Percentiles rank a stretch among this genome's conserved stretches.
Evolutionary conservation across 371 early-diverging fungal species (phyloP).

Genomic region (Amoeboradix gromovi): DNA sequence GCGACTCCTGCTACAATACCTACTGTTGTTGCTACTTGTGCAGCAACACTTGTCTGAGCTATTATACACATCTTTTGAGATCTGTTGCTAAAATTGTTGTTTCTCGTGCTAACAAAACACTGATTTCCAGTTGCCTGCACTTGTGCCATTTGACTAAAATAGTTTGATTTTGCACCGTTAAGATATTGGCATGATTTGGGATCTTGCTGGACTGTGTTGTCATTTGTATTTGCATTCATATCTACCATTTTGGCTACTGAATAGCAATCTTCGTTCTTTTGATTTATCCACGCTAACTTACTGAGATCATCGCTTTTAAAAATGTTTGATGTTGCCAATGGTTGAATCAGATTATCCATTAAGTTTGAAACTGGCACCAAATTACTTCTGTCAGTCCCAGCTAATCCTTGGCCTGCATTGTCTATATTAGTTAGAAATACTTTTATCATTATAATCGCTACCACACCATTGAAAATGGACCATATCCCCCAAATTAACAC

Average conservation of each 20-base stretch:
- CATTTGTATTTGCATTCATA: constrained; percentile 5
- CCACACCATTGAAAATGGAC: constrained; percentile 14
- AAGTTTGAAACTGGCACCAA: neutral
- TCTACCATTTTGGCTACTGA: constrained; percentile 7
- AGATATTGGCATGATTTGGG: constrained; percentile 3
- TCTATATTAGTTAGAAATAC: too few relatives aligned
- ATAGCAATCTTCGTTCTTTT: constrained; percentile 7
- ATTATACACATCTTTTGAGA: constrained; percentile 5
- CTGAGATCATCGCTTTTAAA: constrained; percentile 5
- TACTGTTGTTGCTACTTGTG: constrained; percentile 3
- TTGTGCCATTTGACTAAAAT: constrained; percentile 6
- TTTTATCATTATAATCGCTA: constrained; percentile 10
- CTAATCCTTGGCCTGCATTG: constrained; percentile 11
- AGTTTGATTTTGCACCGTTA: constrained; percentile 6
- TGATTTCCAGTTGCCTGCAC: constrained; percentile 6
- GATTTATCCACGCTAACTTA: constrained; percentile 3
- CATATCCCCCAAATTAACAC: constrained; percentile 6
- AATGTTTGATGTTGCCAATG: constrained; percentile 4
- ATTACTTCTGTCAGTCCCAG: constrained; percentile 7
- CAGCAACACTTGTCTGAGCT: constrained; percentile 3
- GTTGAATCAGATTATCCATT: constrained; percentile 4
- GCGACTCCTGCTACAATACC: constrained; percentile 6
- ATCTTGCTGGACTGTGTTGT: neutral
- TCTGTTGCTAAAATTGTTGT: constrained; percentile 12
- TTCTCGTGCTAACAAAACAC: constrained; percentile 6